These are phyloP conservation scores for Picea engelmannii DNA, from an alignment of 83 land plant genomes.

Conservation along the genomic window DNA sequence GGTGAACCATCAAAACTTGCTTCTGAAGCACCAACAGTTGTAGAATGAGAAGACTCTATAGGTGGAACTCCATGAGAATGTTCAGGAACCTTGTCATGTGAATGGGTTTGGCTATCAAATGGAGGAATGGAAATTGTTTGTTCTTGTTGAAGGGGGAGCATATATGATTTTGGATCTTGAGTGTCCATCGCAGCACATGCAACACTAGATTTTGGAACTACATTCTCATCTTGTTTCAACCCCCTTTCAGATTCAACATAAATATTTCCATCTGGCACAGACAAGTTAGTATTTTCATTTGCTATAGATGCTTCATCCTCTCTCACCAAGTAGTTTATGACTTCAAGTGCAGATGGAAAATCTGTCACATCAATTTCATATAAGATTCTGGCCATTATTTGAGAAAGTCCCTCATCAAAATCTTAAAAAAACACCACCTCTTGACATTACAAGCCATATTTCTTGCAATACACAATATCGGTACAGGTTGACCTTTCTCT, in stretches of 20 bases:
- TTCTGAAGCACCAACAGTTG: constrained; percentile 25
- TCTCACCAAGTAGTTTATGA: constrained; percentile 69
- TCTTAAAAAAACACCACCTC: too few relatives aligned
- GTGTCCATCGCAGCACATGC: neutral
- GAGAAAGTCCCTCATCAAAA: too few relatives aligned
- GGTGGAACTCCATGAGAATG: constrained; percentile 6
- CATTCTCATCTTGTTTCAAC: constrained; percentile 31
- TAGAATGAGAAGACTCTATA: neutral
- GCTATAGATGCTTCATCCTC: constrained; percentile 57
- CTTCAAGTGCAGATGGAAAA: constrained; percentile 82
- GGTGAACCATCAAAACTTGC: constrained; percentile 69
- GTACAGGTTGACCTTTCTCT: too few relatives aligned
- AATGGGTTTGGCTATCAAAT: neutral
- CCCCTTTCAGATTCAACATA: constrained; percentile 60
- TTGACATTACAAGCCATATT: too few relatives aligned
- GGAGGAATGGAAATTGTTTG: neutral
- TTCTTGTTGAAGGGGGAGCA: neutral
- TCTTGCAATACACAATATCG: too few relatives aligned
- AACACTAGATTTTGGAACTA: neutral
- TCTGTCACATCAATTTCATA: constrained; percentile 15
- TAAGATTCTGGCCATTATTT: too few relatives aligned
- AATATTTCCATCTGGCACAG: constrained; percentile 46
- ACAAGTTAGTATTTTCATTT: constrained; percentile 49
- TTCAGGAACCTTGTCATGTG: neutral
- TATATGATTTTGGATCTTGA: constrained; percentile 1